phyloP scores from a whole-genome alignment of 148 eudicot genomes.

The Chenopodium album region DNA sequence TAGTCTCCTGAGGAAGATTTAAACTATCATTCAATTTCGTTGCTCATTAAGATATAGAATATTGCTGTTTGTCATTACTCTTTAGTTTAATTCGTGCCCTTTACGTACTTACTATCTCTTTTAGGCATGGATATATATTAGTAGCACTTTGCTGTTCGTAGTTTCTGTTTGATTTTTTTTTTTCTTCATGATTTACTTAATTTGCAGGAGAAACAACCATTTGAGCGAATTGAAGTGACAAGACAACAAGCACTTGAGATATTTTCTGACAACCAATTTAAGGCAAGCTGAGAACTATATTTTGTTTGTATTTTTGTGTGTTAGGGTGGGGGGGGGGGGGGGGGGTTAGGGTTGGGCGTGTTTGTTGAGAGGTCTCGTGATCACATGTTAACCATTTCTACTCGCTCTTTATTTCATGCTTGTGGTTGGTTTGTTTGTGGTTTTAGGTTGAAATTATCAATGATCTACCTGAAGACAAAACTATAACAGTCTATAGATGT shows the following conservation, averaged over 20 bases:
- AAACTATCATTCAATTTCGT: background rate
- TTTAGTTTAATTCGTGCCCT: background rate
- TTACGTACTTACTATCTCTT: background rate
- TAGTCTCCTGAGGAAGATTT: background rate
- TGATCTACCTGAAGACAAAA: slow-evolving; percentile 92
- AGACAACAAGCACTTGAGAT: slow-evolving; percentile 88
- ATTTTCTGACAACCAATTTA: slow-evolving; percentile 87
- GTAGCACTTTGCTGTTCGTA: background rate
- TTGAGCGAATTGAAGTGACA: slow-evolving; percentile 95
- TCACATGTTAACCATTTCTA: background rate
- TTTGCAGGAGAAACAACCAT: slow-evolving; percentile 86
- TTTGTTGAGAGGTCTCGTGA: background rate
- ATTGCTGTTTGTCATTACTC: background rate
- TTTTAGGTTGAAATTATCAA: slow-evolving; percentile 86
- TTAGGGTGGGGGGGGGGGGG: background rate
- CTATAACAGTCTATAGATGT: slow-evolving; percentile 97
- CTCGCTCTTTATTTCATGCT: background rate
- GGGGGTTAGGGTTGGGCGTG: background rate
- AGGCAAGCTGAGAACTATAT: slow-evolving; percentile 42
- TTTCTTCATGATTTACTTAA: background rate
- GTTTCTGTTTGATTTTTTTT: background rate
- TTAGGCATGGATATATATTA: background rate
- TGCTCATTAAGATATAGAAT: background rate
- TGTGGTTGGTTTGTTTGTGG: slow-evolving; percentile 18
- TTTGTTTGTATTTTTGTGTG: background rate